Evolutionary conservation across 306 rosid species (phyloP).

Genomic region (Sindora glabra): DNA sequence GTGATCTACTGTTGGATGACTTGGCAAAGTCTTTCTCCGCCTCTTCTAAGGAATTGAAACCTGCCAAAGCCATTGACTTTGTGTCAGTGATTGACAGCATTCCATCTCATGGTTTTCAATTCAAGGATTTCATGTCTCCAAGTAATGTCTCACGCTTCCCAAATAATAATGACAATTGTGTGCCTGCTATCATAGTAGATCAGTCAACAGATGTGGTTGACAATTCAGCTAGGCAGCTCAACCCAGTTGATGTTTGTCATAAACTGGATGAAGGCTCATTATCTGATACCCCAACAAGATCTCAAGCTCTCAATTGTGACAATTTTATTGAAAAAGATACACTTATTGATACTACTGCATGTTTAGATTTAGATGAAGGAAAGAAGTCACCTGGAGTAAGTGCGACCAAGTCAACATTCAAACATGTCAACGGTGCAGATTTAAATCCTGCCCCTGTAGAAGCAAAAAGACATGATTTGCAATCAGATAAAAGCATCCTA

Average conservation of each 20-base stretch:
- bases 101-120: slow-evolving; percentile 63
- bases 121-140: slow-evolving; percentile 42
- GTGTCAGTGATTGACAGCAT: slow-evolving; percentile 35
- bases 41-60: slow-evolving; percentile 41
- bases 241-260: slow-evolving; percentile 19
- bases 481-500: slow-evolving; percentile 10
- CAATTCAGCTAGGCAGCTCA: slow-evolving; percentile 18
- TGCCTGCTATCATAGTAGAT: slow-evolving; percentile 13
- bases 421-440: slow-evolving; percentile 3
- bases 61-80: slow-evolving; percentile 62
- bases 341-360: slow-evolving; percentile 3
- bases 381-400: no score
- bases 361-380: slow-evolving; percentile 15
- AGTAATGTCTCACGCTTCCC: slow-evolving; percentile 17
- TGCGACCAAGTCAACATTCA: slow-evolving; percentile 13
- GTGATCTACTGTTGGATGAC: slow-evolving; percentile 72
- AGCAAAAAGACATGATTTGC: slow-evolving; percentile 16
- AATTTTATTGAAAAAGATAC: slow-evolving; percentile 3
- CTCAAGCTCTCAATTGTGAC: slow-evolving; percentile 9
- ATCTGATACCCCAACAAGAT: slow-evolving; percentile 9
- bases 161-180: slow-evolving; percentile 6
- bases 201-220: slow-evolving; percentile 18
- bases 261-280: slow-evolving; percentile 14
- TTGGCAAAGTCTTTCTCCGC: slow-evolving; percentile 43
- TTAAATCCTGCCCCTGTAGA: slow-evolving; percentile 4